Evolutionary conservation across 306 rosid species (phyloP), one percentile per base, ranked within the genome.

Genomic region (Pyrus communis): DNA sequence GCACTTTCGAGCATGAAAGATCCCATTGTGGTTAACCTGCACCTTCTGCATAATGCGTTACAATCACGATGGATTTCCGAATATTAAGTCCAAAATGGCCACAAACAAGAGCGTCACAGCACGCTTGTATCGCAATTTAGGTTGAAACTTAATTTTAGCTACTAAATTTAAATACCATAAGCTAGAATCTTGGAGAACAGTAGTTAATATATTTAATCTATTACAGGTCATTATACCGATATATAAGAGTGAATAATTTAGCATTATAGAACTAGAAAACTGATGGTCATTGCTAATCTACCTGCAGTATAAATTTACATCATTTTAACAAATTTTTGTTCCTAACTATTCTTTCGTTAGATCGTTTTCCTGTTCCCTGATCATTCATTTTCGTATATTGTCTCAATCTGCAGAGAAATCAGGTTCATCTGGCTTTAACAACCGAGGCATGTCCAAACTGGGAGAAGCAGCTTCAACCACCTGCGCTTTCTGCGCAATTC

Each of bases 401-500:
- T 74, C 81, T 65, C 63, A 78, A 52, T n/a, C 86, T 43, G 63
- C 7, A 45, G 90, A 91, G 85, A 93, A 94, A 86, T 94, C 93
- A 58, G 95, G 97, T 79, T 91, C 97, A 69, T 79, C 89, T 59
- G 97, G 98, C 85, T 94, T 94, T 83, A 91, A 90, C 82, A 94
- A 77, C 45, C 88, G 86, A 27, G 96, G 97, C 85, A 91, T 84
- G 69, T 82, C 71, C 67, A 87, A 80, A 77, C 82, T 80, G 3
- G 86, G 30, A 40, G 86, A 77, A 73, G 71, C 85, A 43, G 85
- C 81, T 65, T 85, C 84, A 60, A 78, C 78, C 9, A n/a, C 83
- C 74, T 61, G 80, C 69, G 71, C 75, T 79, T 82, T 91, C 40
- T 75, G 77, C 75, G 43, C 52, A 49, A 69, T 73, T 65, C 91